These are phyloP conservation scores for Lachnellula cervina DNA, from an alignment of 2,329 filamentous ascomycete genomes.

Conservation along the genomic window DNA sequence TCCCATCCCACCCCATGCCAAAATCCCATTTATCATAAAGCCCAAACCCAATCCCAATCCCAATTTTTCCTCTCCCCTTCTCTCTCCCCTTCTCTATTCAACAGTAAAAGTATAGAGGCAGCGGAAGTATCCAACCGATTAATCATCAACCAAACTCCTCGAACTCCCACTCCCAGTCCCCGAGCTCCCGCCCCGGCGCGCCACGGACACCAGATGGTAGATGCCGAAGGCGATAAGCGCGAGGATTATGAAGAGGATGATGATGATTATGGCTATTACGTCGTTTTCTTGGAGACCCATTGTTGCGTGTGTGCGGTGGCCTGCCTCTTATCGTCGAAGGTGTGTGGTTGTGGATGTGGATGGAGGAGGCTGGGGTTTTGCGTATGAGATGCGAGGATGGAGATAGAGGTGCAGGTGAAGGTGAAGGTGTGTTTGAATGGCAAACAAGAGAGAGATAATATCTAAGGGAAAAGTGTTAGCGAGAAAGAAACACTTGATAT, in stretches of 20 bases:
- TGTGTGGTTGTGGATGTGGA: neutral
- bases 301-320: no score
- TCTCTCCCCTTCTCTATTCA: no score
- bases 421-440: neutral
- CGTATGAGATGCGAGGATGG: neutral
- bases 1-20: neutral
- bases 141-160: slow-evolving; percentile 28
- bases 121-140: no score
- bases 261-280: slow-evolving; percentile 64
- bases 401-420: neutral
- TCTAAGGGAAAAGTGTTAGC: no score
- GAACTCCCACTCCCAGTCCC: slow-evolving; percentile 14
- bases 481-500: no score
- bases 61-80: no score
- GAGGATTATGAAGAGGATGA: slow-evolving; percentile 59
- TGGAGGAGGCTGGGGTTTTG: neutral
- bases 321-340: no score
- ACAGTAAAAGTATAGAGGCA: no score
- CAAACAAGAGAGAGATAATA: no score
- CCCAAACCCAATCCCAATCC: neutral
- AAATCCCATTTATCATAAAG: neutral
- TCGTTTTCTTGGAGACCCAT: slow-evolving; percentile 59
- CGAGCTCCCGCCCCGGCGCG: slow-evolving; percentile 24
- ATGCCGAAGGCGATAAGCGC: slow-evolving; percentile 59
- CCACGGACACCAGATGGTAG: slow-evolving; percentile 54